Evolutionary conservation across 1,284 basidiomycete genomes (phyloP), one percentile per base, ranked within the genome.

Genomic region (Meripilus lineatus): DNA sequence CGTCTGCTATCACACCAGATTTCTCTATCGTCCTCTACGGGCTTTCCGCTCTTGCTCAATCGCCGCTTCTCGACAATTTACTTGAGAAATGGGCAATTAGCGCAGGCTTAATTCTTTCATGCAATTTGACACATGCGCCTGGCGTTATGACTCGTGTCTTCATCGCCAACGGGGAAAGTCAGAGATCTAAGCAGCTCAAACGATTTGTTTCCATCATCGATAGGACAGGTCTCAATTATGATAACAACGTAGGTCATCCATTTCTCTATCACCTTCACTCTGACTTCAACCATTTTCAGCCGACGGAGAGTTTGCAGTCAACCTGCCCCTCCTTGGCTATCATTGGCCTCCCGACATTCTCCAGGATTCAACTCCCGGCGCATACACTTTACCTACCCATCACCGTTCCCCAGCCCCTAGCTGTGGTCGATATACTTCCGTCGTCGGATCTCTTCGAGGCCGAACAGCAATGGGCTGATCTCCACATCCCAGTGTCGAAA

Each of bases 21-120:
- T 71, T 84, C 52, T 72, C 76, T 53, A 68, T 86, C 53, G 65
- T 77, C 32, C 66, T 87, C 13, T 85, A 84, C 58, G 84, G 83
- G 20, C 58, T 66, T 44, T 70, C 80, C 15, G 68, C 77, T 40
- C 50, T 66, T 46, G 65, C 67, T 65, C 80, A 82, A 60, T 77
- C 77, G 74, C 63, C 68, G 34, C 70, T 85, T 52, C 68, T 78
- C 51, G 68, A 77, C 51, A 67, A 61, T 48, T 62, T 86, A 21
- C 58, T 85, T 52, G 68, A 66, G 56, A 74, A 71, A 55, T 60
- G 57, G 44, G 63, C 60, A 36, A 38, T 48, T 40, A 53, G 50
- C 47, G 32, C 49, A 38, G 50, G 58, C 47, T 42, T 56, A 35
- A 37, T 49, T 26, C 46, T 53, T 18, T 56, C 58, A 14, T 49